Percentiles rank a stretch among this genome's conserved stretches.
Conservation (phyloP, 371 early-diverging fungal species). For the Circinella minor region DNA sequence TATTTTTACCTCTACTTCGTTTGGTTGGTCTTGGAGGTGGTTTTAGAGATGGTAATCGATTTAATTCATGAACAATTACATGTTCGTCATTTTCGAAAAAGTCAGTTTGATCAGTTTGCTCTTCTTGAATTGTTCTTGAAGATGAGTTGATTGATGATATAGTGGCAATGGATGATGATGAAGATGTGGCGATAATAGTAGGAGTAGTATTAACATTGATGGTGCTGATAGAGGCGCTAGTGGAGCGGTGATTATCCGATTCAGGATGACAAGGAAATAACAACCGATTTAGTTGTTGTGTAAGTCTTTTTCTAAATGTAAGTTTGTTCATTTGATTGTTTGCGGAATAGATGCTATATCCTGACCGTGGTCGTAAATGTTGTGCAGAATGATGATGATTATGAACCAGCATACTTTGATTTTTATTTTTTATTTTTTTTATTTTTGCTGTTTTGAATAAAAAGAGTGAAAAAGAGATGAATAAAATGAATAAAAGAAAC, state of each 20-base stretch:
- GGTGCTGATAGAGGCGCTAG: not conserved
- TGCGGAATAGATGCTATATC: not conserved
- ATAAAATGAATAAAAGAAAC: not conserved
- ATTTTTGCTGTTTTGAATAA: not conserved
- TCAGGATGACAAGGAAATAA: not conserved
- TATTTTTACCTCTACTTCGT: not conserved
- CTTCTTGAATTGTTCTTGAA: not conserved
- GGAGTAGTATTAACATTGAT: not conserved
- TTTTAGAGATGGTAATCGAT: not conserved
- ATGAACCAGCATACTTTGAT: not conserved
- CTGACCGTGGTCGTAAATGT: slow-evolving; percentile 3
- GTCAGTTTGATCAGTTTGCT: not conserved
- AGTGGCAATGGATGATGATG: not conserved
- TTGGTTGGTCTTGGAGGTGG: not conserved
- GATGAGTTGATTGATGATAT: not conserved
- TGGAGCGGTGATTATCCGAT: not conserved
- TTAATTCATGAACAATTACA: not conserved
- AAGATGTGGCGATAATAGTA: not conserved
- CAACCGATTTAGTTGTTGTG: not conserved
- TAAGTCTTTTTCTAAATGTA: not conserved
- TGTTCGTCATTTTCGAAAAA: slow-evolving; percentile 1
- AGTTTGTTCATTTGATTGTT: not conserved
- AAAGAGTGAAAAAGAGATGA: not conserved
- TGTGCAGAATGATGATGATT: not conserved
- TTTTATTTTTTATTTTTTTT: not conserved